These are phyloP conservation scores for Rhodomyrtus psidioides DNA, from an alignment of 441 rosid species.

Conservation along the genomic window DNA sequence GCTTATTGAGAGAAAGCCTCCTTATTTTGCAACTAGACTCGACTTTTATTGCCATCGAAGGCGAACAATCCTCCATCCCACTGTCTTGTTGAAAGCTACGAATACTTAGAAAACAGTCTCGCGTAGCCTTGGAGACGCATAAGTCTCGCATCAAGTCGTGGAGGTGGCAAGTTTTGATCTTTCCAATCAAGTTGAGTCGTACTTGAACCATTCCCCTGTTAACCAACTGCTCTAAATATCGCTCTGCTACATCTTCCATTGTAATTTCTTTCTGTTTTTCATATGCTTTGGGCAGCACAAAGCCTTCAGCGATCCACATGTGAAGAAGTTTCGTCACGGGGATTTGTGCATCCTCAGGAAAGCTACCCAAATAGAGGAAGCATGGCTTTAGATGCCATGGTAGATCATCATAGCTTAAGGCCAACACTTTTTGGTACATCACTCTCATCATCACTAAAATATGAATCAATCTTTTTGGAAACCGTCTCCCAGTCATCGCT, in stretches of 20 bases:
- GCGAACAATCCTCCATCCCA: not conserved
- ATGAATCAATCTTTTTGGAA: accelerated
- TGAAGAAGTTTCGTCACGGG: not conserved
- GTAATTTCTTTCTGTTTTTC: not conserved
- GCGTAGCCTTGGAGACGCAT: not conserved
- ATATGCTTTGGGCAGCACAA: not conserved
- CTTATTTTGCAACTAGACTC: no score
- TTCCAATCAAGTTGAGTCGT: not conserved
- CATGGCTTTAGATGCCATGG: not conserved
- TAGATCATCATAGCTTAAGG: not conserved
- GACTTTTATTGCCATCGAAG: no score
- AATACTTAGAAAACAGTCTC: not conserved
- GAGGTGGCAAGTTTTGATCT: not conserved
- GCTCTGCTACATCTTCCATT: not conserved
- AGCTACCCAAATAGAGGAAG: not conserved
- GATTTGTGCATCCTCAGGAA: accelerated
- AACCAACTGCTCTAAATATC: not conserved
- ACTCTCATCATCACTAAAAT: not conserved
- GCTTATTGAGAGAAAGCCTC: no score
- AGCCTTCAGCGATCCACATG: not conserved
- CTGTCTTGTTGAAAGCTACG: accelerated
- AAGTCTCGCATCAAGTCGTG: not conserved
- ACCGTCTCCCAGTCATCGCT: accelerated
- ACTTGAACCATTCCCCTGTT: not conserved
- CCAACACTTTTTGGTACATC: not conserved